Conservation (phyloP, 2,329 filamentous ascomycete genomes). For the Trichoderma guizhouense region DNA sequence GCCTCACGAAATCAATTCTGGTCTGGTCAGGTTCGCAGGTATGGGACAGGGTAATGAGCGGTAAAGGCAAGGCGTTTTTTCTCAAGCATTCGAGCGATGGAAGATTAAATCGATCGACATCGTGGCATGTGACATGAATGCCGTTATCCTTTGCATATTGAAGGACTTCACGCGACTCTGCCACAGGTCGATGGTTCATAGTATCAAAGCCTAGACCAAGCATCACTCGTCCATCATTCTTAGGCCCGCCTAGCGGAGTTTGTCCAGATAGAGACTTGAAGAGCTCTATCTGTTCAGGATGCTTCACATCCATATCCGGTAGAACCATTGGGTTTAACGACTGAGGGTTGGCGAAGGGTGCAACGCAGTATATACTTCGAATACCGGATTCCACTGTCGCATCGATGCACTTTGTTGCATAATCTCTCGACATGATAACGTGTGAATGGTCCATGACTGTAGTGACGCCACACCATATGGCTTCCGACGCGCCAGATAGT, state of each 20-base stretch:
- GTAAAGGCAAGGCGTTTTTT: neutral
- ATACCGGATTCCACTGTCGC: neutral
- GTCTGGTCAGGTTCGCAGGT: neutral
- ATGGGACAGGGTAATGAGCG: neutral
- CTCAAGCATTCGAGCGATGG: neutral
- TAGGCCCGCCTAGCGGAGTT: neutral
- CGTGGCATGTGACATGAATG: neutral
- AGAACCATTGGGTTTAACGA: neutral
- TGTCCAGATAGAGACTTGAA: neutral
- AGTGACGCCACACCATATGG: neutral
- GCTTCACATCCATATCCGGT: neutral
- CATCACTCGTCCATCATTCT: neutral
- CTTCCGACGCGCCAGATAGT: neutral
- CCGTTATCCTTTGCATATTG: neutral
- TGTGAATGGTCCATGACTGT: neutral
- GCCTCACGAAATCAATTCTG: neutral
- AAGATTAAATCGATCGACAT: neutral
- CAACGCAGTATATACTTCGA: neutral
- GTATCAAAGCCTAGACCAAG: neutral
- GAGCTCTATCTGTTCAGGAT: neutral
- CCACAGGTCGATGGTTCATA: neutral
- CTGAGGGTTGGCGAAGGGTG: neutral
- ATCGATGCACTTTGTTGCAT: neutral
- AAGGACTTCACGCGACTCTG: neutral
- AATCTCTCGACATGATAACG: neutral